These are phyloP conservation scores for Colletotrichum tabaci DNA, from an alignment of 2,329 filamentous ascomycete genomes.

Conservation along the genomic window DNA sequence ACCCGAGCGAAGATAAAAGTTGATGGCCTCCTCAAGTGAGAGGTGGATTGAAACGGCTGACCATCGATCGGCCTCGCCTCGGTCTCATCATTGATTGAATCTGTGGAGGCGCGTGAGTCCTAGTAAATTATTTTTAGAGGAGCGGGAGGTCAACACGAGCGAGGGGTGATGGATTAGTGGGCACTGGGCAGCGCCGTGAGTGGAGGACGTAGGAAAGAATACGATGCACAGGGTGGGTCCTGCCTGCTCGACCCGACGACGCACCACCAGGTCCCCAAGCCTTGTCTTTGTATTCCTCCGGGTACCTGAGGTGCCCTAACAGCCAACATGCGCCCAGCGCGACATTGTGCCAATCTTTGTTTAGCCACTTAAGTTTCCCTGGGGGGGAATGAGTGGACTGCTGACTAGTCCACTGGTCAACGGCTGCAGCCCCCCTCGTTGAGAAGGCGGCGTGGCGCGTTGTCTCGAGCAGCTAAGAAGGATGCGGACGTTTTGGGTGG, in stretches of 20 bases:
- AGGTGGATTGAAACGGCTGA: slow-evolving; percentile 13
- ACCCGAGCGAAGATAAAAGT: background rate
- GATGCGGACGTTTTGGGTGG: slow-evolving; percentile 12
- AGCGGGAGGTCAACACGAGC: slow-evolving; percentile 35
- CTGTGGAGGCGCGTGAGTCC: slow-evolving; percentile 33
- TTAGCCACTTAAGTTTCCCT: background rate
- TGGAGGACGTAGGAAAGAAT: slow-evolving; percentile 31
- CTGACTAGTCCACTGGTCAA: slow-evolving; percentile 19
- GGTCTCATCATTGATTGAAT: slow-evolving; percentile 34
- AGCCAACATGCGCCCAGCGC: background rate
- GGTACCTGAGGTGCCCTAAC: background rate
- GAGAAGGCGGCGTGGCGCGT: background rate
- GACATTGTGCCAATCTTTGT: slow-evolving; percentile 1
- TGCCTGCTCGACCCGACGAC: slow-evolving; percentile 13
- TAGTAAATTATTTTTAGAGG: slow-evolving; percentile 39
- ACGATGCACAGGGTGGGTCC: slow-evolving; percentile 37
- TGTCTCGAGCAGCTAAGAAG: slow-evolving; percentile 4
- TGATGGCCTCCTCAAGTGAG: background rate
- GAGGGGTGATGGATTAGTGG: slow-evolving; percentile 15
- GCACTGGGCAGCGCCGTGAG: background rate
- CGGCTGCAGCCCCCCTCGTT: slow-evolving; percentile 9
- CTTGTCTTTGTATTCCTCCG: background rate
- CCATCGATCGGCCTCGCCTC: slow-evolving; percentile 25
- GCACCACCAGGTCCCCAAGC: slow-evolving; percentile 9
- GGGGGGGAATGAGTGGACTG: background rate